Evolutionary conservation across 2,329 filamentous ascomycete species (phyloP).

Genomic region (Talaromyces atroroseus): DNA sequence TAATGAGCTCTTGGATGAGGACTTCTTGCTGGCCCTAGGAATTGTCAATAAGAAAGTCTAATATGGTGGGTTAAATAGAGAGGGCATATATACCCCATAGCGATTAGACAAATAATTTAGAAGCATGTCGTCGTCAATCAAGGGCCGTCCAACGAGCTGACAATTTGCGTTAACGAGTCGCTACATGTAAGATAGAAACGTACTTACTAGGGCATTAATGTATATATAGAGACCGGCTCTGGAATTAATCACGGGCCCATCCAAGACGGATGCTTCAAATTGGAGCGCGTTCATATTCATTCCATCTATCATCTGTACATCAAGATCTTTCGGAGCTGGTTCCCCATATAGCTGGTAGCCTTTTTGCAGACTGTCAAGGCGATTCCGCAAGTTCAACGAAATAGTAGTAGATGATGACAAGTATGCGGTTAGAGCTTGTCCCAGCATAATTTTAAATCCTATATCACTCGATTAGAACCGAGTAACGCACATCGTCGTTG

Average conservation of each 20-base stretch:
- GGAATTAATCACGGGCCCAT: conserved; percentile 67
- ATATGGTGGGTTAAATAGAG: background rate
- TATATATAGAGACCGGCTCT: conserved; percentile 81
- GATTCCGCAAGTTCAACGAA: conserved; percentile 34
- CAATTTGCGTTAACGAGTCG: background rate
- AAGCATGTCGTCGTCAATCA: conserved; percentile 74
- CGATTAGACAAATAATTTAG: conserved; percentile 77
- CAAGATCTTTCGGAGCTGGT: conserved; percentile 37
- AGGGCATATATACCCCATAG: conserved; percentile 60
- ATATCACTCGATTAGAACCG: background rate
- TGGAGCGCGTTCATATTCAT: conserved; percentile 46
- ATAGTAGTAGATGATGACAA: conserved; percentile 36
- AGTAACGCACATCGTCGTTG: background rate
- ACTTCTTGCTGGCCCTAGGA: conserved; percentile 67
- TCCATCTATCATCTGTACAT: conserved; percentile 38
- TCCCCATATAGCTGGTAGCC: conserved; percentile 38
- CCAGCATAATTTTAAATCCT: conserved; percentile 34
- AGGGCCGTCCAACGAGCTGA: conserved; percentile 72
- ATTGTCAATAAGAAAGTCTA: conserved; percentile 10
- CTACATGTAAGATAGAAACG: background rate
- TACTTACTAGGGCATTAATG: conserved; percentile 66
- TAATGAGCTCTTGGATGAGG: conserved; percentile 74
- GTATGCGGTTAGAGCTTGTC: conserved; percentile 35
- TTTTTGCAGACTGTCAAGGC: conserved; percentile 37
- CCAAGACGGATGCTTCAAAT: conserved; percentile 51